phyloP scores from a whole-genome alignment of 2,329 filamentous ascomycete species.

The Metarhizium sp. region DNA sequence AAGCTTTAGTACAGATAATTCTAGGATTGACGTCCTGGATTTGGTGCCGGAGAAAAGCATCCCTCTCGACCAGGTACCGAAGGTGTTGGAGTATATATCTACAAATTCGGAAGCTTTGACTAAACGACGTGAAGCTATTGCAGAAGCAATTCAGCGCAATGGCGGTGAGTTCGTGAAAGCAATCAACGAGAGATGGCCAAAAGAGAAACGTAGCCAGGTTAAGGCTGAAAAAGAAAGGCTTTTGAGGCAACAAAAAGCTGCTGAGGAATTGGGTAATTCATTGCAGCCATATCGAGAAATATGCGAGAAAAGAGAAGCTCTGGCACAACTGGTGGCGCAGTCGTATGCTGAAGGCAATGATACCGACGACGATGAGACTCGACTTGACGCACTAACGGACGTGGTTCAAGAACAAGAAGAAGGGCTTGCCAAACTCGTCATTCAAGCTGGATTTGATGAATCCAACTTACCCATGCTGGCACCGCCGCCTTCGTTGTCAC shows the following conservation, averaged over 20 bases:
- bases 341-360: slow-evolving; percentile 42
- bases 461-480: slow-evolving; percentile 25
- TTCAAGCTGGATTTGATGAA: slow-evolving; percentile 36
- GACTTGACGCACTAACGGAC: slow-evolving; percentile 37
- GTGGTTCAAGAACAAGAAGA: slow-evolving; percentile 35
- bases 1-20: slow-evolving; percentile 2
- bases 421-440: slow-evolving; percentile 29
- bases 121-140: slow-evolving; percentile 27
- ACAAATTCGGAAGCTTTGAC: slow-evolving; percentile 23
- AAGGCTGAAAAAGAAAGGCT: slow-evolving; percentile 41
- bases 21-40: neutral
- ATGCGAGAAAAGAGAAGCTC: slow-evolving; percentile 31
- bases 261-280: slow-evolving; percentile 32
- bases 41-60: neutral
- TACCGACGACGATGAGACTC: slow-evolving; percentile 41
- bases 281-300: slow-evolving; percentile 33
- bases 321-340: slow-evolving; percentile 37
- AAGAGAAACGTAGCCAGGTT: slow-evolving; percentile 35
- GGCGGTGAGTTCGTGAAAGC: slow-evolving; percentile 36
- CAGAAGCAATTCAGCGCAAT: slow-evolving; percentile 35
- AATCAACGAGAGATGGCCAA: slow-evolving; percentile 35
- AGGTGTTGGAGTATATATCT: slow-evolving; percentile 19
- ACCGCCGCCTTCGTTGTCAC: slow-evolving; percentile 6
- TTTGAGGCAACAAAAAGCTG: slow-evolving; percentile 32
- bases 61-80: slow-evolving; percentile 15